Percentiles rank a stretch among this genome's conserved stretches.
Conservation (phyloP, 2,329 filamentous ascomycete genomes). For the Aspergillus hiratsukae region DNA sequence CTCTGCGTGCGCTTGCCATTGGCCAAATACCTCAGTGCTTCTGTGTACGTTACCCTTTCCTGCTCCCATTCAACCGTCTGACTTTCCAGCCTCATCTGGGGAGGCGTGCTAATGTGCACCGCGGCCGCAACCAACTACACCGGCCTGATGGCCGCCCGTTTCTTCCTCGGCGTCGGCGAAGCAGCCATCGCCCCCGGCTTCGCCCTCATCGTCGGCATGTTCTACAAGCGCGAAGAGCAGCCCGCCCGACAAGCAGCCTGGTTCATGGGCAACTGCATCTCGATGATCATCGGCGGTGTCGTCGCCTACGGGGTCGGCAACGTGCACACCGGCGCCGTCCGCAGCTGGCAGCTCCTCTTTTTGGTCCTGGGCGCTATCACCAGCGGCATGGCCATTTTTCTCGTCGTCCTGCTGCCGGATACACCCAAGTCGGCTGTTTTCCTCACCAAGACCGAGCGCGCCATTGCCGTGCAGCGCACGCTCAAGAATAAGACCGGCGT, state of each 20-base stretch:
- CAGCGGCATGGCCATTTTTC: conserved; percentile 12
- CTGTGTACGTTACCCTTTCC: conserved; percentile 23
- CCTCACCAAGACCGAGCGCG: conserved; percentile 36
- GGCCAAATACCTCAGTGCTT: conserved; percentile 25
- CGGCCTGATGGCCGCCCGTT: conserved; percentile 38
- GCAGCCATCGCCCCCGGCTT: conserved; percentile 31
- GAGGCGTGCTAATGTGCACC: conserved; percentile 30
- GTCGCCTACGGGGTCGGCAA: conserved; percentile 27
- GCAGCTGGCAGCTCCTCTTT: conserved; percentile 30
- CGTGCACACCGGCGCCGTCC: conserved; percentile 14
- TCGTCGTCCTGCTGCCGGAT: conserved; percentile 21
- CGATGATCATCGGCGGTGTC: conserved; percentile 26
- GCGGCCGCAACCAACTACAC: conserved; percentile 25
- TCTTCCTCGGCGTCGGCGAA: conserved; percentile 30
- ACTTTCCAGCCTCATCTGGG: conserved; percentile 28
- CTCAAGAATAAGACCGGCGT: conserved; percentile 50
- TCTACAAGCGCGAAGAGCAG: conserved; percentile 31
- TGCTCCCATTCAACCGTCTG: conserved; percentile 13
- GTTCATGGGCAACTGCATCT: conserved; percentile 33
- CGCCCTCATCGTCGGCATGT: conserved; percentile 35
- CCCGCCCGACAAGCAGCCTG: conserved; percentile 31
- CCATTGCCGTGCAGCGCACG: conserved; percentile 51
- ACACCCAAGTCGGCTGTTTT: conserved; percentile 39
- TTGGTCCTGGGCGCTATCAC: conserved; percentile 28
- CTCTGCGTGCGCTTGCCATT: conserved; percentile 32